Evolutionary conservation across 495 filamentous ascomycete genomes (phyloP).

Genomic region (Penicillium salamii): DNA sequence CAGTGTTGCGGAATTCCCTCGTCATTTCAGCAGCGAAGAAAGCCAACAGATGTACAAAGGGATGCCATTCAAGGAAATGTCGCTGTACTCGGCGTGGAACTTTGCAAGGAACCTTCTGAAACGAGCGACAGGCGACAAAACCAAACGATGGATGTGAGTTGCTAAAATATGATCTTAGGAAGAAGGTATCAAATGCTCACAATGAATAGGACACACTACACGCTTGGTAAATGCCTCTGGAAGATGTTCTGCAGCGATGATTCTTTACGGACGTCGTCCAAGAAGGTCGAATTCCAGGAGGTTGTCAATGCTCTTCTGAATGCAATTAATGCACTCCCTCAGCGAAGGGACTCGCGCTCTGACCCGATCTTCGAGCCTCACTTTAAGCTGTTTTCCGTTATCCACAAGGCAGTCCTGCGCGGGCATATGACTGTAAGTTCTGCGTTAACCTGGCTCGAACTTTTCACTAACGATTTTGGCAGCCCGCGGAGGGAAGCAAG

Average conservation of each 20-base stretch:
- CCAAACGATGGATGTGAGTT: slow-evolving; percentile 81
- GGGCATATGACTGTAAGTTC: slow-evolving; percentile 31
- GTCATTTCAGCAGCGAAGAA: slow-evolving; percentile 67
- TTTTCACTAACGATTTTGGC: slow-evolving; percentile 9
- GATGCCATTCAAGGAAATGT: slow-evolving; percentile 69
- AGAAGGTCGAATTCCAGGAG: slow-evolving; percentile 48
- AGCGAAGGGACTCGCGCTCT: slow-evolving; percentile 68
- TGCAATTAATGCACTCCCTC: slow-evolving; percentile 76
- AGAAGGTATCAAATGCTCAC: slow-evolving; percentile 10
- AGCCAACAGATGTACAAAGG: slow-evolving; percentile 72
- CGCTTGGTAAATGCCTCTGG: slow-evolving; percentile 91
- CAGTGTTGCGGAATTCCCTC: slow-evolving; percentile 66
- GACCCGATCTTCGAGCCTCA: slow-evolving; percentile 93
- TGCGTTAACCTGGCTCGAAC: too few species aligned
- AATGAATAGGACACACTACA: slow-evolving; percentile 67
- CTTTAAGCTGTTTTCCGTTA: slow-evolving; percentile 86
- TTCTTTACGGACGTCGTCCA: slow-evolving; percentile 43
- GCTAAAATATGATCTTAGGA: not conserved
- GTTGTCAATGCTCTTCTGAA: slow-evolving; percentile 69
- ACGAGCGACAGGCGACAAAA: slow-evolving; percentile 68
- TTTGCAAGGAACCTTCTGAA: slow-evolving; percentile 78
- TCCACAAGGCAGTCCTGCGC: slow-evolving; percentile 72
- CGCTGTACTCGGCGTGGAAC: slow-evolving; percentile 76
- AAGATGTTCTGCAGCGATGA: slow-evolving; percentile 78
- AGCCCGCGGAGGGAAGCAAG: slow-evolving; percentile 50